Base-by-base conservation (phyloP, 306 rosid genomes). In the Potentilla sterilis region DNA sequence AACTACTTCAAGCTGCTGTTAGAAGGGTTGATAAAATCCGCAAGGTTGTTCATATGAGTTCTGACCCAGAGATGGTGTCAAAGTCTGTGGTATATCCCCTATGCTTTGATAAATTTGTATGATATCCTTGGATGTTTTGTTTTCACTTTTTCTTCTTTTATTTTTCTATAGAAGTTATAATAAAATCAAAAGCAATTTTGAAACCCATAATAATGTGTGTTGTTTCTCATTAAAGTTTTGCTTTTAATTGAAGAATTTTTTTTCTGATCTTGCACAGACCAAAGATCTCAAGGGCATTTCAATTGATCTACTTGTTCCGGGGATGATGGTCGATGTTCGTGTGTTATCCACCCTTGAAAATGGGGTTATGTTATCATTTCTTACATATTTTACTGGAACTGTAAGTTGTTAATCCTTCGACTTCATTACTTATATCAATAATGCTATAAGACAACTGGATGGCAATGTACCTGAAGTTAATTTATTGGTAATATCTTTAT, bases 311-410 rank as follows among this genome's bases (percentile, higher is more conserved):
- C 91, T 95, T 71, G 81, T 90, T 74, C 99, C 97, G 37, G 99
- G 97, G 77, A 90, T 92, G 97, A 85, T 95, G 96, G 88, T 95
- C 75, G 85, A 88, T 80, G 97, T 96, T 73, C 86, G 93, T 69
- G 88, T 95, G 59, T 81, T 85, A 86, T 87, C 99, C 65, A 78
- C 89, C 74, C 96, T 95, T 67, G 97, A 90, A 81, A 92, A 95
- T 86, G 99, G 99, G 80, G 88, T 92, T 21, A 83, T 95, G 96
- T 72, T 95, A 79, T 92, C 97, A 70, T 92, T 95, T 81, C 87
- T 95, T 75, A 92, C 93, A 38, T 95, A 95, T 82, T 95, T 95
- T 78, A 89, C 92, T 65, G 99, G 97, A 87, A 92, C 99, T 70
- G 97, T 95, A 87, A 90, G 97, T 83, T 81, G 6, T 78, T 54